Evolutionary conservation across 169 alveolate genomes (phyloP), one percentile per base, ranked within the genome.

Genomic region (Plasmodium billcollinsi): DNA sequence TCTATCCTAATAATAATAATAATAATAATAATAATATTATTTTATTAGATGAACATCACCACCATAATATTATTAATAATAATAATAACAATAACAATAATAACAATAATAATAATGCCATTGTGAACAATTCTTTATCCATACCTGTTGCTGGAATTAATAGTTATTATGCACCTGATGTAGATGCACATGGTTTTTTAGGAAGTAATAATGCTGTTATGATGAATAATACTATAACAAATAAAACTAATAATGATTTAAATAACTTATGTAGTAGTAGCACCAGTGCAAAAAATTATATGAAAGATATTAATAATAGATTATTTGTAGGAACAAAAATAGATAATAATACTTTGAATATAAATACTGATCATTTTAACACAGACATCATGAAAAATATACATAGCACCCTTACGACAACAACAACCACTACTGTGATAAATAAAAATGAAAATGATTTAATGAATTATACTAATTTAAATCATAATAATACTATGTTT

Each of bases 401-500:
- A 56, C 18, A 56, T 56, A 56, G 1, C 8, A 18, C 65, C 11
- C 65, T 56, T 56, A 56, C 78, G 1, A 29, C 54, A 3, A 26
- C 54, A 14, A 9, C 76, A 20, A n/a, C 76, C 8, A 56, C 18
- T 43, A 12, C 11, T 45, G 29, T 29, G 24, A 18, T 56, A 56
- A 56, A 14, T 21, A 56, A 56, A 56, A 56, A 56, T 56, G 24
- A 56, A 18, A 56, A 56, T 14, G 24, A 56, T 2, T 15, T 56
- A 56, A 56, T 18, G 33, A 56, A 56, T 56, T 18, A 56, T 29
- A 59, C 50, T 43, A 67, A 33, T 20, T 50, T 78, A 11, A 78
- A 78, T 47, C 89, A 78, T 66, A 78, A 33, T 26, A 52, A 49
- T 29, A 78, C 91, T 2, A 83, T 69, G 80, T 69, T 24, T 49